Base-by-base conservation (phyloP, 495 filamentous ascomycete species). In the Hypoxylon cercidicola region DNA sequence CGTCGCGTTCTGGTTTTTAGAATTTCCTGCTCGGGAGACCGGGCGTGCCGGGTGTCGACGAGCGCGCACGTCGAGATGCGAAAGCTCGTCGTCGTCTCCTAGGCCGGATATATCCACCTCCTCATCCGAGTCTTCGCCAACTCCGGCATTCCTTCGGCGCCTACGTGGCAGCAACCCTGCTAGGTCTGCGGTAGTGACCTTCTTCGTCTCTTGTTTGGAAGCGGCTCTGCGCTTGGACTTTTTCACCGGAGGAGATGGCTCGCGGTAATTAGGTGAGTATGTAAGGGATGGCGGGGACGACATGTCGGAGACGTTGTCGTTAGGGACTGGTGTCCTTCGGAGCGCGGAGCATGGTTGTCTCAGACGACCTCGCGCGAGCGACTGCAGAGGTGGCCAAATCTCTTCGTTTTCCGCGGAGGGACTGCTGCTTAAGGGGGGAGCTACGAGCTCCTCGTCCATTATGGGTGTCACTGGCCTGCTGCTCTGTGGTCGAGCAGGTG, bases 241-340 rank as follows among this genome's bases (percentile, higher is more conserved):
- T 11, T 41, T 63, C 40, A 49, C 70, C 15, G 35, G 75, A 50
- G 61, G 73, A 56, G 62, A 69, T 55, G 64, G 64, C 60, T 52
- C 71, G 35, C 64, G 72, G 57, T 77, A 81, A 53, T 82, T 81
- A 2, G 81, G 81, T 2, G 81, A 83, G 60, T 83, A 79, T 9
- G 81, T 83, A 0, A 83, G 74, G 2, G 81, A 83, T 3, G 81
- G 81, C 0, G 80, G 81, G 11, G 81, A 83, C 0, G 81, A 83
- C 12, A 81, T 66, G 30, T 79, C 74, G 7, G 80, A 82, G 35
- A 66, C 21, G 20, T 69, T 63, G 34, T 78, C 73, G 44, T 69
- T 62, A 34, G 25, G 71, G 55, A 41, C 77, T 64, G 18, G 77
- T 69, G 53, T 78, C 72, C 52, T 51, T 52, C 30, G 70, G 45